Base-by-base conservation (phyloP, 306 rosid genomes). In the Bauhinia variegata region DNA sequence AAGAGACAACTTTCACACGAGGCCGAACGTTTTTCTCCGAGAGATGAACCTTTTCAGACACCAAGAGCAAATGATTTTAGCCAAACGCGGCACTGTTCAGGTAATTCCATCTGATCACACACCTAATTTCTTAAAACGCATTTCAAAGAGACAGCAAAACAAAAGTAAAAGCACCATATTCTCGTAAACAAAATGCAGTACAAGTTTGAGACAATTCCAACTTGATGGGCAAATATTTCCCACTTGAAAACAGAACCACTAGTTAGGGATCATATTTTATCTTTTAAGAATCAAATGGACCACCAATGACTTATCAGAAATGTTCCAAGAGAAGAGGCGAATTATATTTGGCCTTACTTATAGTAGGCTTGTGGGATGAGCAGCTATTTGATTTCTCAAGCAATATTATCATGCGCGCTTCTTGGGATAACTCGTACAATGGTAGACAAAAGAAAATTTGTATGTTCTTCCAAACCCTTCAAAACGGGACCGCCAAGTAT, bases 1-100 rank as follows among this genome's bases (percentile, higher is more conserved):
- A 64, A 51, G 43, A n/a, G 61, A 51, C 79, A 59, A n/a, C 37
- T 68, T 63, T 69, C 74, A 69, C 80, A 59, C 37, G 80, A 66
- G 60, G 43, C 32, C 50, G 14, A 17, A 47, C 43, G 39, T 33
- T 13, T 33, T 56, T 5, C 49, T 5, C n/a, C n/a, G n/a, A n/a
- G n/a, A n/a, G n/a, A n/a, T n/a, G n/a, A n/a, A n/a, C n/a, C n/a
- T n/a, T n/a, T n/a, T n/a, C n/a, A n/a, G n/a, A n/a, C n/a, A n/a
- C n/a, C n/a, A n/a, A n/a, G n/a, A n/a, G n/a, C 31, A 65, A 57
- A 54, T 1, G 6, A 36, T 19, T 3, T 60, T 51, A 5, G 15
- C 32, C 9, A 33, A 44, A 75, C 7, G 28, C 55, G 39, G 38
- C 36, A 46, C 14, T 61, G 28, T 59, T 53, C 34, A 23, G 41